Conservation (phyloP, 768 basidiomycete genomes). For the Sarcodon aspratus region DNA sequence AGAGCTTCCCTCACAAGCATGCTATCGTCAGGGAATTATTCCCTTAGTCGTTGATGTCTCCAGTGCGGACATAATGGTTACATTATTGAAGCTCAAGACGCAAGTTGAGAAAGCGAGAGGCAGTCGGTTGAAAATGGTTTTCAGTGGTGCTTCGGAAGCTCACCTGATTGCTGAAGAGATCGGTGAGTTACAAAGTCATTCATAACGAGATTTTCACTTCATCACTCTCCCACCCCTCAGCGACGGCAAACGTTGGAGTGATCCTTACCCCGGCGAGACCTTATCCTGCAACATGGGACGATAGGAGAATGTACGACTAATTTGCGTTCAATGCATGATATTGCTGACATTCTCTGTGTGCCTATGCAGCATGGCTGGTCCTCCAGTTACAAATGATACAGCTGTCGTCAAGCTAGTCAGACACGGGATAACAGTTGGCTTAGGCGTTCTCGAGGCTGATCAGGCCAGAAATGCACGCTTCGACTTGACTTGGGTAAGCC, state of each 20-base stretch:
- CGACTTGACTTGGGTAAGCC: constrained; percentile 26
- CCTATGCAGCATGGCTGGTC: constrained; percentile 44
- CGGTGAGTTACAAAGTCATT: constrained; percentile 19
- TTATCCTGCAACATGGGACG: constrained; percentile 54
- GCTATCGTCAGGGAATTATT: constrained; percentile 39
- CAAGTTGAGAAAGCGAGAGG: constrained; percentile 41
- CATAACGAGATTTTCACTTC: constrained; percentile 20
- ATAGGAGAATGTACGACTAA: constrained; percentile 39
- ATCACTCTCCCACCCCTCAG: constrained; percentile 1
- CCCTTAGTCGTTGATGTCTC: constrained; percentile 67
- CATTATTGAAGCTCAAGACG: constrained; percentile 56
- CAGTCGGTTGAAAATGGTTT: constrained; percentile 40
- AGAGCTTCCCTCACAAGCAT: not conserved
- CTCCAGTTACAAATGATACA: constrained; percentile 50
- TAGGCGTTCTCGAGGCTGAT: constrained; percentile 31
- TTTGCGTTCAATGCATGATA: not conserved
- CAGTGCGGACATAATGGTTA: constrained; percentile 76
- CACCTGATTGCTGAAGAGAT: constrained; percentile 63
- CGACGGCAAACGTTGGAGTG: constrained; percentile 36
- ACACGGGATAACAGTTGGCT: constrained; percentile 50
- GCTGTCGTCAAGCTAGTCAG: constrained; percentile 40
- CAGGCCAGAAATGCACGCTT: constrained; percentile 24
- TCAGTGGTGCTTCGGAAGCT: constrained; percentile 57
- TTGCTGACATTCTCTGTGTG: not conserved
- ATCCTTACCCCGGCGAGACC: constrained; percentile 50